Evolutionary conservation across 345 rosid species (phyloP), one percentile per base, ranked within the genome.

Genomic region (Lenwebbia sp.): DNA sequence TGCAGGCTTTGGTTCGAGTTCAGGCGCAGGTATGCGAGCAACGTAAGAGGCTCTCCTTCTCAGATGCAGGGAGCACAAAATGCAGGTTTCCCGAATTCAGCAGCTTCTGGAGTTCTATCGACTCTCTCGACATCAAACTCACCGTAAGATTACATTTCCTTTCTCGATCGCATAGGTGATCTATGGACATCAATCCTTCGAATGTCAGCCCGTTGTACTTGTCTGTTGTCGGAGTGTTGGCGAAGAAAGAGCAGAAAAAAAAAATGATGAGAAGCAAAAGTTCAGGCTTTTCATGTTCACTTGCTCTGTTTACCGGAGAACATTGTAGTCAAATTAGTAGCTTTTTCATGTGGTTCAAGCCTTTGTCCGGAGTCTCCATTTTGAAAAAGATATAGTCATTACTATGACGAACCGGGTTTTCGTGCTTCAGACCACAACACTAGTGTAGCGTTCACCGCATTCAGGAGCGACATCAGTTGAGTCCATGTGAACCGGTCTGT

Each of bases 1-100:
- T 95, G 92, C 98, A 93, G 86, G 97, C 96, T 22, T 85, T 96
- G 81, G 93, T 93, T 86, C 93, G 92, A 23, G 92, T 92, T 50
- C 99, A 96, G 86, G 93, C 94, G 76, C 93, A 93, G n/a, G 93
- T 92, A 30, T 86, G 93, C 22, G 91, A 92, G 19, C 95, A 93
- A 78, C 92, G 96, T 19, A 81, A 82, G 85, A 90, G 86, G 86
- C 92, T 89, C 85, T 92, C 92, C 26, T 86, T 28, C 37, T 74
- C 86, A 54, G 91, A 92, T 78, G 90, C 81, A 33, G 81, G 47
- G 4, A 33, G 7, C 47, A 70, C 47, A 88, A 37, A 87, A 86
- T 78, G 58, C 30, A 84, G 47, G 81, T 19, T 70, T 21, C 81
- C 81, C 26, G 47, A 70, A 70, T 70, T 70, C 47, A 40, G 81